These are phyloP conservation scores for Penicillium goetzii DNA, from an alignment of 495 filamentous ascomycete species.

Conservation along the genomic window DNA sequence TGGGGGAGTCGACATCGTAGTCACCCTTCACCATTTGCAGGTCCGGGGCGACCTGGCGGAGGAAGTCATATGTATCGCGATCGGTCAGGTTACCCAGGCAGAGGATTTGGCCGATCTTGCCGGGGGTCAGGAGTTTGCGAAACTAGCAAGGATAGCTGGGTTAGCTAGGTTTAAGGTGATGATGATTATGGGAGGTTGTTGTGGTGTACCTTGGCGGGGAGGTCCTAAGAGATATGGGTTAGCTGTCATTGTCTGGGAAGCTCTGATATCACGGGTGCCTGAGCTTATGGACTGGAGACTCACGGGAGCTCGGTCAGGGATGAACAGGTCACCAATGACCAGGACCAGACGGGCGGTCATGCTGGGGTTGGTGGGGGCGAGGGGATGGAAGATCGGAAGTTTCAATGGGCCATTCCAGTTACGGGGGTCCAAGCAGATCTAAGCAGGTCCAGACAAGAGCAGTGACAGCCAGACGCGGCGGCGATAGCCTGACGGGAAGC, in stretches of 20 bases:
- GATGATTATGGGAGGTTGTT: neutral
- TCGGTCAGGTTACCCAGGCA: conserved; percentile 97
- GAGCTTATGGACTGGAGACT: conserved; percentile 26
- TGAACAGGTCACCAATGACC: conserved; percentile 95
- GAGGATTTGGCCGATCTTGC: conserved; percentile 96
- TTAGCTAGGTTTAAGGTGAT: conserved; percentile 1
- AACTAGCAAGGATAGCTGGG: conserved; percentile 61
- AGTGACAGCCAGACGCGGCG: conserved; percentile 11
- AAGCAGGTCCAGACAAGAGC: neutral
- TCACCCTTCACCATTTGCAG: conserved; percentile 94
- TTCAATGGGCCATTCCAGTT: conserved; percentile 40
- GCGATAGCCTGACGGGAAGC: conserved; percentile 25
- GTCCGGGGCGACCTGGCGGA: conserved; percentile 87
- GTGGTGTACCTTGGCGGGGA: conserved; percentile 78
- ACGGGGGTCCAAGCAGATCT: conserved; percentile 3
- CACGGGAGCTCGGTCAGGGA: conserved; percentile 91
- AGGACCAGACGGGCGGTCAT: conserved; percentile 87
- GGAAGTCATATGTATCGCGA: conserved; percentile 91
- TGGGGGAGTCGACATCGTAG: conserved; percentile 90
- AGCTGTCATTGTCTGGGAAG: conserved; percentile 22
- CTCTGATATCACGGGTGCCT: conserved; percentile 62
- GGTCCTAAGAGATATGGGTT: conserved; percentile 61
- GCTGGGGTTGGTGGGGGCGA: conserved; percentile 26
- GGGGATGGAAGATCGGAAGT: conserved; percentile 14
- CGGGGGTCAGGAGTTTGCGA: conserved; percentile 95